Conservation (phyloP, 495 filamentous ascomycete species). For the Neurospora sp. region DNA sequence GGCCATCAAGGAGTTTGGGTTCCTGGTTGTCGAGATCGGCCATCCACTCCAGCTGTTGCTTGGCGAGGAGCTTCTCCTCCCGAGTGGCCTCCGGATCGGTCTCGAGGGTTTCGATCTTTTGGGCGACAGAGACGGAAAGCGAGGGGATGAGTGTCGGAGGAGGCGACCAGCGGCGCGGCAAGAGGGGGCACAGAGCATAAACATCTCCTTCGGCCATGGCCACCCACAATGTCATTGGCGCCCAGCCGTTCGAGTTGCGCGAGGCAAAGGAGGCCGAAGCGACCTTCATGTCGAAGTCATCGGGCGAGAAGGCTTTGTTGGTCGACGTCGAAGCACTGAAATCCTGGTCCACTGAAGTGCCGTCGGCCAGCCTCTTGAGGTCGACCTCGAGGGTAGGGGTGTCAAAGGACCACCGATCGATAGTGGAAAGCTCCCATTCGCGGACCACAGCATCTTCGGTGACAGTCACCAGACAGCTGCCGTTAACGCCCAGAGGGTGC, state of each 20-base stretch:
- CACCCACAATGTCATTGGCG: constrained; percentile 84
- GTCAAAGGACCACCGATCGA: constrained; percentile 76
- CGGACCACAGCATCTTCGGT: constrained; percentile 78
- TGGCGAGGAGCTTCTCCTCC: constrained; percentile 47
- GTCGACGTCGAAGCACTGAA: constrained; percentile 59
- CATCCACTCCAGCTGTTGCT: constrained; percentile 75
- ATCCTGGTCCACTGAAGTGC: constrained; percentile 64
- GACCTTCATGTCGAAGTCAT: constrained; percentile 77
- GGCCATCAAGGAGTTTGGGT: constrained; percentile 39
- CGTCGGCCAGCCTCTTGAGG: constrained; percentile 71
- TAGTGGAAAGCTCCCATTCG: constrained; percentile 73
- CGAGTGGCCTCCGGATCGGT: constrained; percentile 45
- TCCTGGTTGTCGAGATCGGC: constrained; percentile 72
- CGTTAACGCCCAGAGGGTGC: constrained; percentile 72
- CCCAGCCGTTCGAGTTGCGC: constrained; percentile 71
- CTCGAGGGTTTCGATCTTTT: constrained; percentile 51
- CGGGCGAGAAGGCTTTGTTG: constrained; percentile 74
- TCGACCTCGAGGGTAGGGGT: constrained; percentile 72
- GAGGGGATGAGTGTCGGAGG: constrained; percentile 64
- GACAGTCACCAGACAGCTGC: constrained; percentile 68
- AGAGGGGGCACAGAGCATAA: constrained; percentile 79
- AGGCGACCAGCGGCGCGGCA: constrained; percentile 76
- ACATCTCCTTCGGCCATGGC: constrained; percentile 82
- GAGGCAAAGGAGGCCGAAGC: constrained; percentile 76
- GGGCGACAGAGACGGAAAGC: constrained; percentile 61